Percentiles rank a stretch among this genome's conserved stretches.
phyloP scores from a whole-genome alignment of 169 alveolate genomes.

The Cryptosporidium viatorum region DNA sequence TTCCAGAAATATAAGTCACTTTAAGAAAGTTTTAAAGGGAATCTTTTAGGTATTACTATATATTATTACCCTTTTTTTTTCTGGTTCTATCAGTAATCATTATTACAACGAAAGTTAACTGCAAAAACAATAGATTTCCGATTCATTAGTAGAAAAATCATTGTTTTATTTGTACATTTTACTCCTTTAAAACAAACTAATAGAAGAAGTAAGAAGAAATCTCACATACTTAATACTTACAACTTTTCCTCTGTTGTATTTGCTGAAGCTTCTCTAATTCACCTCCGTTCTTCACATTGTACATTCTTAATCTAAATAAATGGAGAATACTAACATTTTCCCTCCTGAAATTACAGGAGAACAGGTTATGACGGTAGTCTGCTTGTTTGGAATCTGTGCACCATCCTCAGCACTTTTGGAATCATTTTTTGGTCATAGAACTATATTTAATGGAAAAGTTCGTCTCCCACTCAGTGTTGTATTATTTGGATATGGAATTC shows the following conservation, averaged over 20 bases:
- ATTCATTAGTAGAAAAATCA: too few relatives aligned
- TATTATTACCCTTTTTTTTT: not conserved
- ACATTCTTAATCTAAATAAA: not conserved
- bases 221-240: not conserved
- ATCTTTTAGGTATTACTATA: not conserved
- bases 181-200: too few relatives aligned
- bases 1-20: not conserved
- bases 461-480: conserved; percentile 63
- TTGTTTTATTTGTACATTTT: too few relatives aligned
- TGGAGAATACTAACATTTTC: conserved; percentile 12
- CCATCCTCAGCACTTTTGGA: conserved; percentile 70
- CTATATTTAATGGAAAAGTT: conserved; percentile 49
- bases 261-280: not conserved
- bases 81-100: not conserved
- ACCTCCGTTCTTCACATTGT: not conserved
- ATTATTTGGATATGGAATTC: conserved; percentile 63
- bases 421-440: conserved; percentile 65
- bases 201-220: not conserved
- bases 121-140: too few relatives aligned
- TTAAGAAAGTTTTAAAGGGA: not conserved
- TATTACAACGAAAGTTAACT: not conserved
- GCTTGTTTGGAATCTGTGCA: conserved; percentile 71
- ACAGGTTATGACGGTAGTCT: conserved; percentile 65
- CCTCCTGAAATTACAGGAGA: conserved; percentile 73
- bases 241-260: not conserved